These are phyloP conservation scores for Monosporascus ibericus DNA, from an alignment of 2,329 filamentous ascomycete species.

Conservation along the genomic window DNA sequence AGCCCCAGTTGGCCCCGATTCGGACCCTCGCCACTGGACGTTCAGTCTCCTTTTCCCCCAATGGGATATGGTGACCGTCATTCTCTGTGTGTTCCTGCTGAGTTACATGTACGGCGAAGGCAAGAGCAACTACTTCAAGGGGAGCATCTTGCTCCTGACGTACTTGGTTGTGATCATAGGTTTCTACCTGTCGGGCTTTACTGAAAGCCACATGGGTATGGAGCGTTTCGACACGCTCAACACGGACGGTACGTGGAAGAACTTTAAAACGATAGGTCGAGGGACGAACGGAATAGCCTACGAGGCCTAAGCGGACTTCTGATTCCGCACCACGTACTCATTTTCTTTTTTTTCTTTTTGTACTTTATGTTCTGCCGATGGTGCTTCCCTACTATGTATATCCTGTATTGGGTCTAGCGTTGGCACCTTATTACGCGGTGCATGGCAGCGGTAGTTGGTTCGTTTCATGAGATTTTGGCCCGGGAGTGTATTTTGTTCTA, in stretches of 20 bases:
- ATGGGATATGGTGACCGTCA: slow-evolving; percentile 98
- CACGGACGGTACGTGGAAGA: slow-evolving; percentile 41
- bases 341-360: too few relatives aligned
- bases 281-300: slow-evolving; percentile 33
- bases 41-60: slow-evolving; percentile 93
- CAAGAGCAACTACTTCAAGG: slow-evolving; percentile 99
- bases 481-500: too few relatives aligned
- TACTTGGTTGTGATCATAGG: slow-evolving; percentile 89
- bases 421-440: too few relatives aligned
- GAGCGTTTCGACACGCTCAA: slow-evolving; percentile 50
- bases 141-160: slow-evolving; percentile 85
- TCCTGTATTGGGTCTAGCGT: too few relatives aligned
- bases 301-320: slow-evolving; percentile 18
- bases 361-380: too few relatives aligned
- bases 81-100: slow-evolving; percentile 89
- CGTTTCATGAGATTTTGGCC: too few relatives aligned
- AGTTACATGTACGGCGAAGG: slow-evolving; percentile 98
- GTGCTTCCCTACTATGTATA: too few relatives aligned
- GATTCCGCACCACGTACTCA: too few relatives aligned
- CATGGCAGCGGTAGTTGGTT: too few relatives aligned
- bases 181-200: slow-evolving; percentile 74
- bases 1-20: slow-evolving; percentile 29
- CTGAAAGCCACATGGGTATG: slow-evolving; percentile 33
- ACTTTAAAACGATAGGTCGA: slow-evolving; percentile 49
- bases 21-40: slow-evolving; percentile 50